phyloP scores from a whole-genome alignment of 345 rosid species.

The Angophora floribunda region DNA sequence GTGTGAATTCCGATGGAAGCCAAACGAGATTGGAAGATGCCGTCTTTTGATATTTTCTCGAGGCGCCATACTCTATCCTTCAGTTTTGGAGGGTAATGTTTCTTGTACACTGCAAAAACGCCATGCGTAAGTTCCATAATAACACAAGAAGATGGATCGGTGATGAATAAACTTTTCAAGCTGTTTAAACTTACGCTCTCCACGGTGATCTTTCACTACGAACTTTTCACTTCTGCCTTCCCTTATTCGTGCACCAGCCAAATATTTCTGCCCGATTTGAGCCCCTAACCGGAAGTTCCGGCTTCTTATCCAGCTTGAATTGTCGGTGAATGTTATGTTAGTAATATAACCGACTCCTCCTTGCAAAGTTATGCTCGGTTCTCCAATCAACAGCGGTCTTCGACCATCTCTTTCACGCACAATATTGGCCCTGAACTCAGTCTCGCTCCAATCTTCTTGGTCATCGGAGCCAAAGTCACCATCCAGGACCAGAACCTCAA shows the following conservation, averaged over 20 bases:
- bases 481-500: slow-evolving; percentile 50
- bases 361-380: slow-evolving; percentile 20
- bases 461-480: slow-evolving; percentile 48
- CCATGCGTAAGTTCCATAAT: neutral
- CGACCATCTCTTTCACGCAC: slow-evolving; percentile 55
- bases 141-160: neutral
- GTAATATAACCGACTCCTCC: slow-evolving; percentile 38
- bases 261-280: slow-evolving; percentile 12
- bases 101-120: slow-evolving; percentile 43
- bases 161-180: neutral
- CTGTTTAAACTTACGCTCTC: slow-evolving; percentile 51
- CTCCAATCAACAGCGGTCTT: slow-evolving; percentile 69
- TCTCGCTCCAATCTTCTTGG: slow-evolving; percentile 36
- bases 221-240: slow-evolving; percentile 69
- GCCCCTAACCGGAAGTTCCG: slow-evolving; percentile 74
- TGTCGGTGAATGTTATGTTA: slow-evolving; percentile 58
- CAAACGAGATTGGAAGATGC: slow-evolving; percentile 31
- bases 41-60: slow-evolving; percentile 59
- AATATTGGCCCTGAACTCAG: slow-evolving; percentile 28
- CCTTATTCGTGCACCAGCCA: slow-evolving; percentile 26
- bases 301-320: slow-evolving; percentile 73
- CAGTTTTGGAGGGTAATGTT: slow-evolving; percentile 68
- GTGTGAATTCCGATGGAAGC: slow-evolving; percentile 1
- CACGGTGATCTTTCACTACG: slow-evolving; percentile 73
- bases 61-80: slow-evolving; percentile 69